phyloP scores from a whole-genome alignment of 495 filamentous ascomycete genomes.

The Penicillium cosmopolitanum region DNA sequence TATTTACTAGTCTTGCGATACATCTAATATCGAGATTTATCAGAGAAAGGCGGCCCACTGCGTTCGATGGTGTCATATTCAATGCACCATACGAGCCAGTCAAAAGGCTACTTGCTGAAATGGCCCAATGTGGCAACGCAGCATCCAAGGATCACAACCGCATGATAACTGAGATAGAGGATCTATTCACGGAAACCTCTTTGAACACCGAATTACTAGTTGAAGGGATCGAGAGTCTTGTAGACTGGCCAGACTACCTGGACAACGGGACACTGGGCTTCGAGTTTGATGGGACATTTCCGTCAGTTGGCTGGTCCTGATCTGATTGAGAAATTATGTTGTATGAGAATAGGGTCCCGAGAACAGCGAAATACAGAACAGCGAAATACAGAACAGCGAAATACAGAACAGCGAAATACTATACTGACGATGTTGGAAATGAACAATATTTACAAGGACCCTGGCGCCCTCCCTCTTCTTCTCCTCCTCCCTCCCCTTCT shows the following conservation, averaged over 20 bases:
- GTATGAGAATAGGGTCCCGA: too few species aligned
- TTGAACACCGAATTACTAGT: background rate
- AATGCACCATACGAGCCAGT: background rate
- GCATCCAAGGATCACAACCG: conserved; percentile 7
- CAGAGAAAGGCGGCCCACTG: background rate
- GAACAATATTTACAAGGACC: too few species aligned
- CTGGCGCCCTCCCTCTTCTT: too few species aligned
- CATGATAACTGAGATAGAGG: conserved; percentile 5
- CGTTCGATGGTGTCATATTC: background rate
- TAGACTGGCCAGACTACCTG: conserved; percentile 1
- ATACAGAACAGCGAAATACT: too few species aligned
- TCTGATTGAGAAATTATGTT: background rate
- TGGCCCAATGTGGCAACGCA: background rate
- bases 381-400: too few species aligned
- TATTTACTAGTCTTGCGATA: conserved; percentile 9
- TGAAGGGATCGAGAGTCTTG: conserved; percentile 1
- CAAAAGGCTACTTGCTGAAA: background rate
- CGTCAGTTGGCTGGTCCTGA: conserved; percentile 3
- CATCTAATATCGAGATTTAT: conserved; percentile 3
- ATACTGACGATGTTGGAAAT: too few species aligned
- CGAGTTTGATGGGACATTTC: background rate
- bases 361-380: too few species aligned
- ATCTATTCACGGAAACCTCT: background rate
- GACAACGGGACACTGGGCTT: background rate
- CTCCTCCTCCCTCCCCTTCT: too few species aligned